Conservation (phyloP, 2,329 filamentous ascomycete genomes). For the Chaetomium sp. region DNA sequence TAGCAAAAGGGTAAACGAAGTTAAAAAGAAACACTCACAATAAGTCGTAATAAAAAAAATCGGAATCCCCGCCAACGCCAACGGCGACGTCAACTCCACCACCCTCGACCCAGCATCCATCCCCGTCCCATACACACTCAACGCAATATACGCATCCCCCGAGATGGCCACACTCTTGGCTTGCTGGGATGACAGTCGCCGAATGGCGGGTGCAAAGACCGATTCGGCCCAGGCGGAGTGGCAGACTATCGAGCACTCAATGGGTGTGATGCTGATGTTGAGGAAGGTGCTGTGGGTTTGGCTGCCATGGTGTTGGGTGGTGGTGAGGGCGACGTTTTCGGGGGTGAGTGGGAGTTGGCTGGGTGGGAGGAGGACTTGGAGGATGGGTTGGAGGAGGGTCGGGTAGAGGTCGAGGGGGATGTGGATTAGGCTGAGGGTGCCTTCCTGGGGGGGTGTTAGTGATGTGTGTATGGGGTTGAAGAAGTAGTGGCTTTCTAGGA, state of each 20-base stretch:
- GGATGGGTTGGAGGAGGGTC: conserved; percentile 75
- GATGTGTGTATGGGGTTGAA: neutral
- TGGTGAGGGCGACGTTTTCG: conserved; percentile 10
- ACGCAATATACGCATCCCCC: conserved; percentile 75
- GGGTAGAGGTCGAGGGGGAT: conserved; percentile 76
- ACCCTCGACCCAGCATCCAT: conserved; percentile 88
- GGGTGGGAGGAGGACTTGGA: conserved; percentile 74
- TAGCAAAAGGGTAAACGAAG: neutral
- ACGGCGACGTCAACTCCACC: conserved; percentile 80
- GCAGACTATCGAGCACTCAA: conserved; percentile 90
- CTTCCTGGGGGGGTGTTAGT: conserved; percentile 54
- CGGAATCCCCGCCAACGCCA: conserved; percentile 86
- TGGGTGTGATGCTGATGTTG: conserved; percentile 86
- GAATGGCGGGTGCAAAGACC: conserved; percentile 68
- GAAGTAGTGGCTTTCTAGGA: neutral
- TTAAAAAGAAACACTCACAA: conserved; percentile 32
- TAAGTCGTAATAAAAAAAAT: conserved; percentile 99
- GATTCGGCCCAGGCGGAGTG: conserved; percentile 65
- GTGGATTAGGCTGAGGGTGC: conserved; percentile 80
- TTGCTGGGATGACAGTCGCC: conserved; percentile 50
- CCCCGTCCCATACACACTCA: conserved; percentile 84
- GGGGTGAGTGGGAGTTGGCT: conserved; percentile 31
- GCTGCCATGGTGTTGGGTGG: conserved; percentile 49
- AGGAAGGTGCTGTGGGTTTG: conserved; percentile 50
- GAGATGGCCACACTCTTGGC: conserved; percentile 63